Percentiles rank a stretch among this genome's conserved stretches.
These are phyloP conservation scores for Acanthamoeba castellanii DNA, from an alignment of 208 protist species.

Conservation along the genomic window DNA sequence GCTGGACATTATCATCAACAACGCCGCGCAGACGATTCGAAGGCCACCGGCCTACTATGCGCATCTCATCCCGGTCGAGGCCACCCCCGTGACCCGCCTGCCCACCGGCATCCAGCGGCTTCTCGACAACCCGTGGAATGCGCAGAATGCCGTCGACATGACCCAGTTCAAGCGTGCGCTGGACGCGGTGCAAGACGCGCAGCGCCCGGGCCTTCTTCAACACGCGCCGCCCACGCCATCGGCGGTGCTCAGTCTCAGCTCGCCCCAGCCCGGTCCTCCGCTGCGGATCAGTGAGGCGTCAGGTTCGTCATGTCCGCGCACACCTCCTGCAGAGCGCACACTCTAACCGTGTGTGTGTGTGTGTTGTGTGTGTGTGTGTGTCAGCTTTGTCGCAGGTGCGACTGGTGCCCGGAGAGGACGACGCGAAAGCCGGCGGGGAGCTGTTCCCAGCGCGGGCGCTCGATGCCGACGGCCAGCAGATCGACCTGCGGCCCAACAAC, in stretches of 20 bases:
- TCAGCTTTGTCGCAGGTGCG: slow-evolving; percentile 84
- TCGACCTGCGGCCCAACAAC: slow-evolving; percentile 54
- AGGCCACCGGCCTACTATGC: slow-evolving; percentile 94
- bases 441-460: slow-evolving; percentile 77
- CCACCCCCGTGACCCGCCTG: not conserved
- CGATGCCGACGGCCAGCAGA: slow-evolving; percentile 23
- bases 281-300: not conserved
- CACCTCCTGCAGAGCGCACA: not conserved
- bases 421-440: not conserved
- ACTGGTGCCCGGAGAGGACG: slow-evolving; percentile 79
- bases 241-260: not conserved
- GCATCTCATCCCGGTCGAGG: slow-evolving; percentile 87
- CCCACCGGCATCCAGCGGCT: not conserved
- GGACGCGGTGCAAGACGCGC: not conserved
- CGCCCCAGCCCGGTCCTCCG: not conserved
- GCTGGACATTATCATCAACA: slow-evolving; percentile 92
- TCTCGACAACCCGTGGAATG: not conserved
- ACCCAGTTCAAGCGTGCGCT: not conserved
- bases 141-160: slow-evolving; percentile 2
- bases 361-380: not conserved
- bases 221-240: too few species aligned
- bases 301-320: not conserved
- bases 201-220: not conserved
- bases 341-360: not conserved
- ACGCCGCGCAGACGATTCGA: slow-evolving; percentile 97